Base-by-base conservation (phyloP, 73 alveolate genomes). In the Paramecium sonneborni region DNA sequence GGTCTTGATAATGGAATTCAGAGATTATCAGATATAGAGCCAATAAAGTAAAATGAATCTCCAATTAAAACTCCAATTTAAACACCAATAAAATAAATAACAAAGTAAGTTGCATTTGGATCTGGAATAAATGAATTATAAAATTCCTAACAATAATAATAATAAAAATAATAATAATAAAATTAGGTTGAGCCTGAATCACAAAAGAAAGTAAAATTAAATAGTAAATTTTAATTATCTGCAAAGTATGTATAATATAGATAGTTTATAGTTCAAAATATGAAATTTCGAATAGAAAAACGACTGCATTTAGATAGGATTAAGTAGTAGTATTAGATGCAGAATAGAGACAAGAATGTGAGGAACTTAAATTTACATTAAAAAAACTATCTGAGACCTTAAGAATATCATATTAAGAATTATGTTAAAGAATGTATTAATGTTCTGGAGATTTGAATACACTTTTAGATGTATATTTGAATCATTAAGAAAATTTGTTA, bases 381-480 rank as follows among this genome's bases (percentile, higher is more conserved):
- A 79, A 79, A n/a, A 38, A 26, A 0, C 18, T 79, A 10, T 38
- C 90, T 14, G 90, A 79, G 10, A 38, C 43, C 0, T 24, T 46
- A 23, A 43, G 18, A 44, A 44, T 79, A 1, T 23, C 76, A 14
- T 79, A 41, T 34, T 43, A 26, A 12, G 90, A 79, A 43, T 38
- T 39, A 39, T 24, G 46, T 12, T 15, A 79, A 41, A 79, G 90
- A 79, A 38, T 79, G 55, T 79, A 21, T 43, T 34, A 79, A 79
- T 79, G 90, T 21, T 79, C 90, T 1, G 90, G 90, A 20, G 74
- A 79, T 79, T 23, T 79, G 52, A 46, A 79, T 44, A 43, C 44
- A 2, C 26, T 79, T 6, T 32, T 79, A 7, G 90, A 79, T 79
- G 90, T 79, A 12, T 79, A 79, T 46, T 14, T 79, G 12, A 38